Evolutionary conservation across 2,329 filamentous ascomycete species (phyloP).

Genomic region (Grosmannia clavigera): DNA sequence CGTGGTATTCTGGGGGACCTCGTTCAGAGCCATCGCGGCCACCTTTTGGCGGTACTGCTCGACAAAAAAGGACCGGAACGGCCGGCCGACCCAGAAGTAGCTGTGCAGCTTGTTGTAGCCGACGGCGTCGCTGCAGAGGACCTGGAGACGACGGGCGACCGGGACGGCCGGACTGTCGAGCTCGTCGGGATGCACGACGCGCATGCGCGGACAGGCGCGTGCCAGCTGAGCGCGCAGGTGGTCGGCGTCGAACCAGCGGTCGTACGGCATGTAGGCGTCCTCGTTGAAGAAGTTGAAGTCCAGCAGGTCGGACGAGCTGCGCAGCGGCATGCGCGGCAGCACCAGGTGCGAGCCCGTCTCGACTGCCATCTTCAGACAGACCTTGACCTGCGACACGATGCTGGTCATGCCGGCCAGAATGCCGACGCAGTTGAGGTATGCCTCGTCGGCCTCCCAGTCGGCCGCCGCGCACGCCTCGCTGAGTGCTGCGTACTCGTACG

Average conservation of each 20-base stretch:
- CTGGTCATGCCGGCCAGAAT: conserved; percentile 21
- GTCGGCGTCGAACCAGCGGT: conserved; percentile 21
- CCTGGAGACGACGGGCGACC: conserved; percentile 15
- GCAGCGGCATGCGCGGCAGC: conserved; percentile 21
- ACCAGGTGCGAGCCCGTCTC: conserved; percentile 19
- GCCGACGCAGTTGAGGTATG: conserved; percentile 20
- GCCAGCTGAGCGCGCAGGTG: conserved; percentile 16
- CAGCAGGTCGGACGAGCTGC: conserved; percentile 17
- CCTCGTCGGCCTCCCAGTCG: conserved; percentile 16
- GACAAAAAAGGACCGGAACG: conserved; percentile 17
- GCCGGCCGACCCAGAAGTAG: conserved; percentile 21
- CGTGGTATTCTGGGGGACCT: background rate
- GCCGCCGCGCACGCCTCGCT: conserved; percentile 15
- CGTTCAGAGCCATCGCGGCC: background rate
- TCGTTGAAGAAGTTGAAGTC: conserved; percentile 21
- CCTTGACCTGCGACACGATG: conserved; percentile 22
- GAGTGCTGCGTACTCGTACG: conserved; percentile 16
- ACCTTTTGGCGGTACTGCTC: conserved; percentile 5
- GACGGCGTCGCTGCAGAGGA: conserved; percentile 14
- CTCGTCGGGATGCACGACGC: conserved; percentile 17
- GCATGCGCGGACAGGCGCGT: conserved; percentile 20
- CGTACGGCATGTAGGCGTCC: conserved; percentile 19
- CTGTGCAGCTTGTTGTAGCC: conserved; percentile 16
- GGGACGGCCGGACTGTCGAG: conserved; percentile 9
- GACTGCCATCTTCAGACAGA: conserved; percentile 23